Evolutionary conservation across 441 rosid genomes (phyloP).

Genomic region (Aquilaria agallochum): DNA sequence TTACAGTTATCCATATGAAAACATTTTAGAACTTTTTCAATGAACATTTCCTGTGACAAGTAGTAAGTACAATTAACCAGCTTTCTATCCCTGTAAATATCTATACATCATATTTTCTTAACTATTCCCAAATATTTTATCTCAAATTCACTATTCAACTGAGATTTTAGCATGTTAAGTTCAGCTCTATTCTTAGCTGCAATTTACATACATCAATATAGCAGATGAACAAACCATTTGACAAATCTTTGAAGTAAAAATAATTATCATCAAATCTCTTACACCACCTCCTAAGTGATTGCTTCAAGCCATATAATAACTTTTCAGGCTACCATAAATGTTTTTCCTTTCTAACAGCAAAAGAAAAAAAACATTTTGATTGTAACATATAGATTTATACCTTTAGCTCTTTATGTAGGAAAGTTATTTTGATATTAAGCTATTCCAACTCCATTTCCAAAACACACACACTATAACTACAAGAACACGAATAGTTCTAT

Average conservation of each 20-base stretch:
- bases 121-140: neutral
- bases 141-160: neutral
- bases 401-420: neutral
- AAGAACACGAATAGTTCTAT: neutral
- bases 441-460: neutral
- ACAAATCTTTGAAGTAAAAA: neutral
- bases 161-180: neutral
- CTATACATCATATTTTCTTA: no score
- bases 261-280: neutral
- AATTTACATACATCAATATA: neutral
- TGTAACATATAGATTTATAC: neutral
- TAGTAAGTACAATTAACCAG: no score
- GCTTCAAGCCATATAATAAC: neutral
- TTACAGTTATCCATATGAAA: neutral
- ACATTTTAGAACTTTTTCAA: neutral
- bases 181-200: neutral
- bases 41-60: no score
- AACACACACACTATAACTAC: neutral
- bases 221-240: neutral
- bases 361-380: neutral
- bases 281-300: neutral
- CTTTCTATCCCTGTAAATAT: no score
- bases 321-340: neutral
- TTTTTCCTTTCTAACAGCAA: neutral
- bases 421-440: neutral